phyloP scores from a whole-genome alignment of 2,329 filamentous ascomycete genomes.

The Botryotinia globosa region DNA sequence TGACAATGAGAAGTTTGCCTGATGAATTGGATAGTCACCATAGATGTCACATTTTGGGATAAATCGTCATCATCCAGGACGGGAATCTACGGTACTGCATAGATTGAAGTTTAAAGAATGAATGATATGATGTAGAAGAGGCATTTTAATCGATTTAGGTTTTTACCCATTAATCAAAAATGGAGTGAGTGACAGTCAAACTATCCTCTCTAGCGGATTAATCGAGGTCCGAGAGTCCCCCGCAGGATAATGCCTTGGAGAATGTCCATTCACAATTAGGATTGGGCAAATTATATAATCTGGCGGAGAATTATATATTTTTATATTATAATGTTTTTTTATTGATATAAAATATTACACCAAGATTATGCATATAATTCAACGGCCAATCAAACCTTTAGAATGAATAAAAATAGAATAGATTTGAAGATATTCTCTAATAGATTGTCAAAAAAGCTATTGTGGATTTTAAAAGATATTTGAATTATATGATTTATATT shows the following conservation, averaged over 20 bases:
- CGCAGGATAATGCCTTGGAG: neutral
- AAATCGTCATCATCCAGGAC: neutral
- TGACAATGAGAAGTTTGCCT: neutral
- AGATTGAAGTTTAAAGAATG: neutral
- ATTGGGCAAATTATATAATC: no score
- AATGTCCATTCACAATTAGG: no score
- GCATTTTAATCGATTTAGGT: neutral
- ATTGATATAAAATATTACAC: no score
- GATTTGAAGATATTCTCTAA: no score
- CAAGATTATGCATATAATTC: no score
- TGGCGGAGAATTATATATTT: no score
- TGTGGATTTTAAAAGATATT: no score
- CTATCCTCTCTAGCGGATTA: neutral
- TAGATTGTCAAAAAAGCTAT: no score
- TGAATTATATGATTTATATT: no score
- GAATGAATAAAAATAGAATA: no score
- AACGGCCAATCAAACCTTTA: no score
- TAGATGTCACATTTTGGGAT: neutral
- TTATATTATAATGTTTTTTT: no score
- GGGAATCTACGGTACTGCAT: neutral
- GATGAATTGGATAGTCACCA: neutral
- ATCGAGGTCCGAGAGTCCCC: conserved; percentile 4
- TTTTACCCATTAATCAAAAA: neutral
- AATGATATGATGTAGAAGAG: neutral
- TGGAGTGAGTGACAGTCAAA: neutral